phyloP scores from a whole-genome alignment of 2,329 filamentous ascomycete species.

The Ophiocordyceps camponoti-floridani region DNA sequence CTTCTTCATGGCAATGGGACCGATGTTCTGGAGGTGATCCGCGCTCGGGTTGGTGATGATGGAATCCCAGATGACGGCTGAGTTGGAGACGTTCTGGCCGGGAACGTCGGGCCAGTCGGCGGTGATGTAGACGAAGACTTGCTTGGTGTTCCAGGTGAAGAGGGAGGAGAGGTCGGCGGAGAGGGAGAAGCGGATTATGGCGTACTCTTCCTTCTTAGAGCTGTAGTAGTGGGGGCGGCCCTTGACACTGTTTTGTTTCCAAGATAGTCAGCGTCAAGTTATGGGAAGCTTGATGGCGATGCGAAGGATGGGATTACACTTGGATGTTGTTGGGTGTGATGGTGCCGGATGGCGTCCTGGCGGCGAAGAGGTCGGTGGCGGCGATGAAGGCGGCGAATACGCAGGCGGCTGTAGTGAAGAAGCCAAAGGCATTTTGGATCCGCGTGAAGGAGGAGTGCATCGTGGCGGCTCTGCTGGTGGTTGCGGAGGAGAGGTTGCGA shows the following conservation, averaged over 20 bases:
- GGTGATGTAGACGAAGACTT: constrained; percentile 90
- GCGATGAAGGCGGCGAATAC: constrained; percentile 65
- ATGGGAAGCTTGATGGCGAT: too few species aligned
- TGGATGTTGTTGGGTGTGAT: constrained; percentile 61
- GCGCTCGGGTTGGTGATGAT: constrained; percentile 68
- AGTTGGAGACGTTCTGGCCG: constrained; percentile 29
- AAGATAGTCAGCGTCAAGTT: background rate
- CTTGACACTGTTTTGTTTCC: constrained; percentile 43
- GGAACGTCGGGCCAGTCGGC: constrained; percentile 43
- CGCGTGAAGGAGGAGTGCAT: constrained; percentile 86
- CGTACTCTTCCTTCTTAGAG: constrained; percentile 85
- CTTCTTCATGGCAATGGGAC: constrained; percentile 42
- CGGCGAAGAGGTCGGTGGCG: constrained; percentile 53
- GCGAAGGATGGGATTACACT: constrained; percentile 38
- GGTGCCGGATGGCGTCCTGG: constrained; percentile 44
- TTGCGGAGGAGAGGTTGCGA: background rate
- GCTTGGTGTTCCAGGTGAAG: constrained; percentile 99
- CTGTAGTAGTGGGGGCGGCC: constrained; percentile 95
- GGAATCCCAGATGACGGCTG: constrained; percentile 86
- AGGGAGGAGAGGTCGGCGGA: constrained; percentile 80
- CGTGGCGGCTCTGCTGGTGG: constrained; percentile 10
- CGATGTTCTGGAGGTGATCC: constrained; percentile 41
- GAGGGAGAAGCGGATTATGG: constrained; percentile 81
- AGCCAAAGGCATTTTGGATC: constrained; percentile 84
- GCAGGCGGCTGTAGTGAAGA: constrained; percentile 91